Conservation (phyloP, 306 rosid species). For the Vachellia pachyceras region DNA sequence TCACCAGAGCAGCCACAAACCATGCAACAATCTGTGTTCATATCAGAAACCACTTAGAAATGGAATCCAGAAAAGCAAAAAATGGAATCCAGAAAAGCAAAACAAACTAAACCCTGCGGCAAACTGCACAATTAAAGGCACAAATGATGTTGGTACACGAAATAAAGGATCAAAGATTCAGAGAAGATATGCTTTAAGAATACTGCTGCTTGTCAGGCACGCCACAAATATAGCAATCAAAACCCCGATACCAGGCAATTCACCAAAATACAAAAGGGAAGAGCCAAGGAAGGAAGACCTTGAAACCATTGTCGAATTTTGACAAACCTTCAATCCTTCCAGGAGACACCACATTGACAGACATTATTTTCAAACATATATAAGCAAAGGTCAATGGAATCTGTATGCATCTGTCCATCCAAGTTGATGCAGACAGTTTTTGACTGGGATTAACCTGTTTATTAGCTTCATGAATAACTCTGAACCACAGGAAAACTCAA, state of each 20-base stretch:
- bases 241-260: slow-evolving; percentile 12
- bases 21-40: slow-evolving; percentile 67
- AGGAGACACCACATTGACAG: neutral
- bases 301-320: neutral
- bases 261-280: neutral
- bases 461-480: neutral
- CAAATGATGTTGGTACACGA: neutral
- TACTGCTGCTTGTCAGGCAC: slow-evolving; percentile 3
- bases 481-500: neutral
- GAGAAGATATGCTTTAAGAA: slow-evolving; percentile 18
- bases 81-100: slow-evolving; percentile 12
- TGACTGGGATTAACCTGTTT: neutral
- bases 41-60: slow-evolving; percentile 23
- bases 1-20: slow-evolving; percentile 95
- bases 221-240: slow-evolving; percentile 23
- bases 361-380: slow-evolving; percentile 12
- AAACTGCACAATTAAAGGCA: slow-evolving; percentile 1
- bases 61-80: too few relatives aligned
- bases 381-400: neutral
- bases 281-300: neutral
- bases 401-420: neutral
- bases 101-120: slow-evolving; percentile 12
- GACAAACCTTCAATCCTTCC: slow-evolving; percentile 2
- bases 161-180: slow-evolving; percentile 2
- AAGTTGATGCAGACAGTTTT: slow-evolving; percentile 13